Conservation (phyloP, 495 filamentous ascomycete species). For the Neurospora africana region DNA sequence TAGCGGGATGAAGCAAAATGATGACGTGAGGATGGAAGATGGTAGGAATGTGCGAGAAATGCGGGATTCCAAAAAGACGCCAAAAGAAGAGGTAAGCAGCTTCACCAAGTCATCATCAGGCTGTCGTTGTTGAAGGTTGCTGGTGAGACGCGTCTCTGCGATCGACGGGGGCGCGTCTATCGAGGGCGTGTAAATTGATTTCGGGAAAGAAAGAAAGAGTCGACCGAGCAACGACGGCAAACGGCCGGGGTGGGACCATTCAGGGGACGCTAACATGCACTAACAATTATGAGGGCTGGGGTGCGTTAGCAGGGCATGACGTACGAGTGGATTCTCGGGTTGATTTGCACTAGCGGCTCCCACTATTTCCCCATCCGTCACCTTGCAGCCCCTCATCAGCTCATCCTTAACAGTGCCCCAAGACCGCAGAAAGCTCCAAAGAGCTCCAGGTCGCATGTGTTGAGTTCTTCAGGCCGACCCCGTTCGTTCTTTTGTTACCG, state of each 20-base stretch:
- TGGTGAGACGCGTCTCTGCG: neutral
- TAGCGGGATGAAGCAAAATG: neutral
- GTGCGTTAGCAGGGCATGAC: neutral
- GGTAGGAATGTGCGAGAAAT: neutral
- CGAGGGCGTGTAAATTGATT: neutral
- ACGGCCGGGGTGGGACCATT: neutral
- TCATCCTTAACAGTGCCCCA: neutral
- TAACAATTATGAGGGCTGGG: neutral
- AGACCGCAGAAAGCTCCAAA: neutral
- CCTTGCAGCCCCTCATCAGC: neutral
- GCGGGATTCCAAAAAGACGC: neutral
- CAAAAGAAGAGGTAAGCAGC: neutral
- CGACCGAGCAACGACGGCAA: neutral
- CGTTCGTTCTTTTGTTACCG: neutral
- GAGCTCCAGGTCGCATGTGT: neutral
- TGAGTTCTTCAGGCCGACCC: neutral
- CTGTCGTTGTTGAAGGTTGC: neutral
- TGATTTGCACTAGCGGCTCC: neutral
- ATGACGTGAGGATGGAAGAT: neutral
- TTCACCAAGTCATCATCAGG: neutral
- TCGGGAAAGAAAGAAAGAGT: neutral
- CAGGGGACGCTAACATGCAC: neutral
- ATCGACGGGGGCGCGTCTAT: neutral
- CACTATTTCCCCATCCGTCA: neutral
- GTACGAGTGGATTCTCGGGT: neutral